Evolutionary conservation across 2,329 filamentous ascomycete species (phyloP), one percentile per base, ranked within the genome.

Genomic region (Rhynchosporium graminicola): DNA sequence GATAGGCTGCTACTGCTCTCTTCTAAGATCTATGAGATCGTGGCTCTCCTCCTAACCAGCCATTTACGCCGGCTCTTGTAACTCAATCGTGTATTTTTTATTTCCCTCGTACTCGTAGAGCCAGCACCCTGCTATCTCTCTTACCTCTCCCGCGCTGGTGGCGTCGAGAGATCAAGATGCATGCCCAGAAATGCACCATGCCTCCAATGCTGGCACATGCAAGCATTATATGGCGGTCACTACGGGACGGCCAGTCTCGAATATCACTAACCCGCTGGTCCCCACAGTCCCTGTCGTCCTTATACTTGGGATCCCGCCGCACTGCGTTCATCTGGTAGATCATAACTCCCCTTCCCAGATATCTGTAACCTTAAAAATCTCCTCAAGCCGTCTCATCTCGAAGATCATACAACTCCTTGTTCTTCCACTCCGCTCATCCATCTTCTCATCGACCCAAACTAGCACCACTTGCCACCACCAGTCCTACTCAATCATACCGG

Each of bases 341-440:
- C 62, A 52, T 66, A 47, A 28, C 5, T 65, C 58, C 55, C 60
- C 50, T 58, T 36, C 47, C 51, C 46, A 62, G 26, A 52, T 47
- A 61, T 62, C 64, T 50, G 59, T 67, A 66, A 69, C 65, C 50
- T 65, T 63, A 52, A 60, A 58, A 60, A 58, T 61, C 61, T 56
- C 50, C 62, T 63, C 67, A 65, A 69, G 65, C 71, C 70, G 70
- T 72, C 70, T 72, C 70, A 71, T 68, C 61, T 68, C 56, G 68
- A 64, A 65, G 68, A 70, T 71, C 69, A 54, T 57, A 65, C 60
- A 62, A 48, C 55, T 54, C 38, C 43, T 56, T 52, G 50, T 57
- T 52, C 7, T n/a, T 36, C 13, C 29, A 31, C 50, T 57, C 40
- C 50, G 50, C 62, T 43, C 57, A 59, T 28, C 29, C 46, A 36